Conservation (phyloP, 177 flowering plant genomes). For the Vitis hybrid region DNA sequence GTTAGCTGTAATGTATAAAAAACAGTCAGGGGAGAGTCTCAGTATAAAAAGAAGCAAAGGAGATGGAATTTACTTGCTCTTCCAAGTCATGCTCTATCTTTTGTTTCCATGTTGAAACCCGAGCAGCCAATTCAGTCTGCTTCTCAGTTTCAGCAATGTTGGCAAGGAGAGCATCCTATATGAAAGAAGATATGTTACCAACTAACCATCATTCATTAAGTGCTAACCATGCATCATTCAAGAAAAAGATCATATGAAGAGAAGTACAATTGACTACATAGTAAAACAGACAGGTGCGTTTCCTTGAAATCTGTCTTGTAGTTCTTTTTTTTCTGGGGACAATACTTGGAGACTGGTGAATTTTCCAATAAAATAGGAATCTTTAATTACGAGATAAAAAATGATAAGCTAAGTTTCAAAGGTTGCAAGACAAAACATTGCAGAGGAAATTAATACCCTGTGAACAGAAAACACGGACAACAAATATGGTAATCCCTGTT, state of each 20-base stretch:
- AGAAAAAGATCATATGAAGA: not conserved
- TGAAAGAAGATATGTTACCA: constrained; percentile 3
- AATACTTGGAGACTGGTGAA: no score
- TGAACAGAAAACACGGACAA: no score
- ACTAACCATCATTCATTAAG: not conserved
- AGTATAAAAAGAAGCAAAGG: constrained; percentile 3
- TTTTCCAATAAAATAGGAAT: no score
- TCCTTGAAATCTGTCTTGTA: not conserved
- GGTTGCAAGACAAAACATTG: no score
- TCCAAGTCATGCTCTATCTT: constrained; percentile 82
- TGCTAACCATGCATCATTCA: not conserved
- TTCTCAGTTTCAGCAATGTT: constrained; percentile 83
- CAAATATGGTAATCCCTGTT: no score
- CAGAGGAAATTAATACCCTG: no score
- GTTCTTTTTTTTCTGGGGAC: no score
- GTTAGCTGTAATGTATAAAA: not conserved
- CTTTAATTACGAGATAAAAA: no score
- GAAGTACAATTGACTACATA: not conserved
- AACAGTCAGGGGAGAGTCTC: not conserved
- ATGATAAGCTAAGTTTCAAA: no score
- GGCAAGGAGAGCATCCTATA: constrained; percentile 88
- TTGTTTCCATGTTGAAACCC: constrained; percentile 95
- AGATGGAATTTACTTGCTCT: constrained; percentile 58
- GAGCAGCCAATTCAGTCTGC: constrained; percentile 85
- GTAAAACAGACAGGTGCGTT: not conserved